Base-by-base conservation (phyloP, 2,329 filamentous ascomycete species). In the Cadophora malorum region DNA sequence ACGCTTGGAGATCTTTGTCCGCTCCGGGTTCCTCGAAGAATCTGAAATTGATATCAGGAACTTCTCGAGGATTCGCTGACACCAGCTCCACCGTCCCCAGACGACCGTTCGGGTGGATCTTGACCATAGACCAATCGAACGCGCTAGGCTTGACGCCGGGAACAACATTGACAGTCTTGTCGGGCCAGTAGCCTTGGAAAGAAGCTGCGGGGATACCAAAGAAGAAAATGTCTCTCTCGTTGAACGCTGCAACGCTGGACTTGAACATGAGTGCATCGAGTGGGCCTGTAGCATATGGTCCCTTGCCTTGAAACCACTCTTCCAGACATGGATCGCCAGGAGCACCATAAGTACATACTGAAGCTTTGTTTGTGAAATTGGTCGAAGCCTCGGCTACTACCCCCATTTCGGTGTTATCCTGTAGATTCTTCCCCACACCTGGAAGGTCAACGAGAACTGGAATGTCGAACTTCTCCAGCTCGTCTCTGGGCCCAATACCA, bases 361-460 rank as follows among this genome's bases (percentile, higher is more conserved):
- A 76, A 1, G 76, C 70, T 38, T 79, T 75, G 21, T 78, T 70
- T 1, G 76, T 78, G 72, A 81, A 82, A 23, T 75, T 76, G 2
- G 76, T 67, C 38, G 79, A 75, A 38, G 78, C 70, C 9, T 83
- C 79, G 35, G 80, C 83, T 41, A 82, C 76, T 28, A 84, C 78
- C n/a, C 79, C 78, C 60, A 84, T 80, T 74, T 84, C 84, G 74
- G 85, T 85, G 67, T 84, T 64, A 84, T 82, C 71, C 83, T 85
- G 81, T 0, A 89, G 79, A 77, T 90, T 89, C 35, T 80, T 82
- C 41, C 88, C 89, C n/a, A 91, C 87, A 9, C 91, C 88, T 0
- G 87, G 88, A 0, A 88, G 81, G 73, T 90, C 82, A 3, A 64
- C 86, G 33, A 89, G 71, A 3, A 88, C 80, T 2, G 80, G 77